Percentiles rank a stretch among this genome's conserved stretches.
These are phyloP conservation scores for Streptanthus diversifolius DNA, from an alignment of 345 rosid genomes.

Conservation along the genomic window DNA sequence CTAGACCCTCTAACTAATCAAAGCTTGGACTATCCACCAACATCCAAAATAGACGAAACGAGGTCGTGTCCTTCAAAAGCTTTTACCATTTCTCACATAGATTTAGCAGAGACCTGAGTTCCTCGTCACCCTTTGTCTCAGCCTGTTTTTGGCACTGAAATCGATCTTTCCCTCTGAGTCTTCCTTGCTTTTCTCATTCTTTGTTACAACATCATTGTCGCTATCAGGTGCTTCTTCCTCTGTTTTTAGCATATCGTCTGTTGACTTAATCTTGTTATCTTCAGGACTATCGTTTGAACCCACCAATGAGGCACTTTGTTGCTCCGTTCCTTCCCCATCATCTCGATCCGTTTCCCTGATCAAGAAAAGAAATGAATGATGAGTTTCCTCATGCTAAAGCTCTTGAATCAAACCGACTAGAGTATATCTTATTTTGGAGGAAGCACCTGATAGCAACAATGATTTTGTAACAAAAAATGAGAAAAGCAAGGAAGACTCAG, in stretches of 20 bases:
- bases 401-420: background rate
- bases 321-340: conserved; percentile 35
- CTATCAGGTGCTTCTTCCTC: conserved; percentile 17
- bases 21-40: background rate
- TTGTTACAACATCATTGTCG: background rate
- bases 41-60: conserved; percentile 3
- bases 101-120: conserved; percentile 55
- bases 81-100: conserved; percentile 30
- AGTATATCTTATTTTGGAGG: too few species aligned
- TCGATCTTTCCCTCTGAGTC: conserved; percentile 30
- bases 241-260: conserved; percentile 14
- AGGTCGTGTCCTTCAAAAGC: background rate
- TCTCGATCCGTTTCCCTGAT: conserved; percentile 37
- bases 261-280: conserved; percentile 31
- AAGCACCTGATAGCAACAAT: conserved; percentile 12
- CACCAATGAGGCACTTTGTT: conserved; percentile 3
- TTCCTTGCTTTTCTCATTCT: conserved; percentile 31
- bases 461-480: conserved; percentile 23
- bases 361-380: background rate
- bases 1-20: conserved; percentile 1
- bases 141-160: conserved; percentile 39
- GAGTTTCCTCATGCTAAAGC: background rate
- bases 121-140: conserved; percentile 54
- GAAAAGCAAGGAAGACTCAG: conserved; percentile 23
- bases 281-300: conserved; percentile 29